Evolutionary conservation across 805 yeast species (phyloP).

Genomic region (Spathaspora girioi): DNA sequence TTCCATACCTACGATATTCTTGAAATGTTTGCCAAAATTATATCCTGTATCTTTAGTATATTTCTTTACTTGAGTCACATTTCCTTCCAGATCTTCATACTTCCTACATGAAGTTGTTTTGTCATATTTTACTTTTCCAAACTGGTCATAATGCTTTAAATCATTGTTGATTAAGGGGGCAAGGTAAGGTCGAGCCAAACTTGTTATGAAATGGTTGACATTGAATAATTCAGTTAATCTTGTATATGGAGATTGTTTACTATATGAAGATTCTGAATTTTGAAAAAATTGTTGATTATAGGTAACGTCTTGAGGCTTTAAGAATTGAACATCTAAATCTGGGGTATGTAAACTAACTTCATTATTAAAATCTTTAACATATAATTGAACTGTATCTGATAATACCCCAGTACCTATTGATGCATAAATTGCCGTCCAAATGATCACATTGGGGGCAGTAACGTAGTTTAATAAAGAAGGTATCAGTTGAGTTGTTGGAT

Average conservation of each 20-base stretch:
- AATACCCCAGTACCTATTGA: conserved; percentile 72
- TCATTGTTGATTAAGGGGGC: conserved; percentile 88
- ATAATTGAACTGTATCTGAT: conserved; percentile 50
- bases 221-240: conserved; percentile 88
- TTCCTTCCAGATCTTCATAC: neutral
- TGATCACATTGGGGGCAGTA: conserved; percentile 88
- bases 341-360: conserved; percentile 49
- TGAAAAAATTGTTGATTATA: conserved; percentile 44
- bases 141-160: conserved; percentile 57
- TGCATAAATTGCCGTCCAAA: conserved; percentile 88
- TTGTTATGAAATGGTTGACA: conserved; percentile 88
- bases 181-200: conserved; percentile 88
- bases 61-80: conserved; percentile 2
- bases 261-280: conserved; percentile 8
- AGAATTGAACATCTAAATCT: conserved; percentile 41
- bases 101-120: conserved; percentile 8
- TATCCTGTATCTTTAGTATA: conserved; percentile 31
- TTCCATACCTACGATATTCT: conserved; percentile 68
- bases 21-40: conserved; percentile 31
- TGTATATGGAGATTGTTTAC: conserved; percentile 63
- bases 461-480: conserved; percentile 81
- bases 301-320: conserved; percentile 41
- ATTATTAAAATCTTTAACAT: conserved; percentile 61
- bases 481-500: conserved; percentile 68
- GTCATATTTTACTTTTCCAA: conserved; percentile 26